Evolutionary conservation across 495 filamentous ascomycete species (phyloP), one percentile per base, ranked within the genome.

Genomic region (Aspergillus saccharolyticus): DNA sequence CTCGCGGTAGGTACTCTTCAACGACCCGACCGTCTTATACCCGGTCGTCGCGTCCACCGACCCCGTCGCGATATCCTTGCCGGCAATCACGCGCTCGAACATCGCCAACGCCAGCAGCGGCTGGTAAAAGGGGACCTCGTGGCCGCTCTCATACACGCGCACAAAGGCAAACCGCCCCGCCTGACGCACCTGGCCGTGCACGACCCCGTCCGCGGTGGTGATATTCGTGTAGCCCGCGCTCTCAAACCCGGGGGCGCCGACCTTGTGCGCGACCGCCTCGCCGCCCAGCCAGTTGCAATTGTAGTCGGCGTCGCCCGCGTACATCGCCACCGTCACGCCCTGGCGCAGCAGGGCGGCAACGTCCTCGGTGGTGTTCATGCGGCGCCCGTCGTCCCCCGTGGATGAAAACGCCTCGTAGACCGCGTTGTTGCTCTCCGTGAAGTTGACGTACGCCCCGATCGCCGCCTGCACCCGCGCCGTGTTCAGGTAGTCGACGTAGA

Each of bases 61-160:
- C 3, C 86, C 86, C 16, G 83, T 87, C 30, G 85, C 83, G 46
- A 89, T 74, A 52, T 88, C 85, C 42, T 65, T 66, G 16, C 83
- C 80, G 4, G 63, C 64, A 49, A 88, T 78, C 0, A 73, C 78
- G 7, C 86, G 74, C 61, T 82, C 76, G 61, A 89, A 87, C 42
- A 85, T 71, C 56, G 78, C 76, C 6, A 86, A 72, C 3, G 84
- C 63, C n/a, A 78, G 75, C 28, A 86, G 63, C 0, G 86, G 86
- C 64, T 87, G 84, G 61, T 89, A 89, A 42, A 86, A 82, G 1
- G 88, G 86, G 10, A 89, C 82, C 52, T 83, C 79, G 63, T 91
- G 88, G 0, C 88, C 88, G 12, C 85, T 82, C 60, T 89, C 76
- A 65, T 85, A 90, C 10, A 90, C 76, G 1, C 87, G 79, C 24